Evolutionary conservation across 306 rosid species (phyloP).

Genomic region (Vigna angularis): DNA sequence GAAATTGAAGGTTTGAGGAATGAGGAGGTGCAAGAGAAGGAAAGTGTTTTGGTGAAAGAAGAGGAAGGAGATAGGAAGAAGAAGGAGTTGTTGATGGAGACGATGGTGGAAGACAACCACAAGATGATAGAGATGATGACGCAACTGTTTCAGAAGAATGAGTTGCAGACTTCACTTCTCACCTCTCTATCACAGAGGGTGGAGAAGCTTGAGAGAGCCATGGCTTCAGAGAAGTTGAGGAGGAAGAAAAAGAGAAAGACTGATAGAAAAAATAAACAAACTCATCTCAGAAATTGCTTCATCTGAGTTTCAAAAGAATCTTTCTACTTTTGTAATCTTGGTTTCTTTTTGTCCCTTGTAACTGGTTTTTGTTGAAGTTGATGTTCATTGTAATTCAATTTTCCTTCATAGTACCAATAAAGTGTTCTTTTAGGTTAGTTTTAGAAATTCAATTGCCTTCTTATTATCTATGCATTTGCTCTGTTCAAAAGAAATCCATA

Average conservation of each 20-base stretch:
- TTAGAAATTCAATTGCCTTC: no score
- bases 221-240: slow-evolving; percentile 54
- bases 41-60: slow-evolving; percentile 40
- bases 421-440: neutral
- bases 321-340: no score
- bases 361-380: neutral
- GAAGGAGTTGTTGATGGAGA: slow-evolving; percentile 51
- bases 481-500: no score
- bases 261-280: slow-evolving; percentile 25
- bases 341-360: no score
- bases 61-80: neutral
- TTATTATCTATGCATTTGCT: no score
- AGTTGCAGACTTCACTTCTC: slow-evolving; percentile 57
- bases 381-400: neutral
- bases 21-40: slow-evolving; percentile 37
- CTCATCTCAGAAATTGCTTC: neutral
- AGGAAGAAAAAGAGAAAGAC: slow-evolving; percentile 58
- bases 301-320: neutral
- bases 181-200: slow-evolving; percentile 68
- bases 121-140: slow-evolving; percentile 69
- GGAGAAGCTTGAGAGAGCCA: slow-evolving; percentile 66
- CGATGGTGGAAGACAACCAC: slow-evolving; percentile 67
- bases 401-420: no score
- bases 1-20: neutral
- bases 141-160: slow-evolving; percentile 57